Conservation (phyloP, 139 green algal genomes). For the Microglena sp. region DNA sequence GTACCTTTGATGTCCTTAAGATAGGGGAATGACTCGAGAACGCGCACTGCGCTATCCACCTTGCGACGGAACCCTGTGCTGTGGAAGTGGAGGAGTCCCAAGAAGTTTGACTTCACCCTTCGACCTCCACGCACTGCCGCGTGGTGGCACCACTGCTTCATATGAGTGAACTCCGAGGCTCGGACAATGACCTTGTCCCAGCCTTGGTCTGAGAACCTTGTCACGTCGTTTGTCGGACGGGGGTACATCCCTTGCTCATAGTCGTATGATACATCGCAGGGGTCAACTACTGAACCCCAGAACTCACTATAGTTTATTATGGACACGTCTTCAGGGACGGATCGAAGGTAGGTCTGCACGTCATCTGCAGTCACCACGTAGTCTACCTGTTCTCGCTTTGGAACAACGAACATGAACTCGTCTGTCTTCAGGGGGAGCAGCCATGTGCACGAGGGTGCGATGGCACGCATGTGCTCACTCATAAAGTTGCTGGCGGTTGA, state of each 20-base stretch:
- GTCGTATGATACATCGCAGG: background rate
- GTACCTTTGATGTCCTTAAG: no score
- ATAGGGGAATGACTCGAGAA: conserved; percentile 4
- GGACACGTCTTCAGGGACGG: background rate
- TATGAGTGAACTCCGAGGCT: background rate
- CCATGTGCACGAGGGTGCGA: background rate
- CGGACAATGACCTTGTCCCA: conserved; percentile 13
- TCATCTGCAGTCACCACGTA: background rate
- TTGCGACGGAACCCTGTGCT: background rate
- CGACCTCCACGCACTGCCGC: background rate
- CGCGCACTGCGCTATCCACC: background rate
- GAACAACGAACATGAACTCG: conserved; percentile 5
- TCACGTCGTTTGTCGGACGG: background rate
- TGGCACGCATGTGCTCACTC: background rate
- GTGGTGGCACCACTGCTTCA: conserved; percentile 10
- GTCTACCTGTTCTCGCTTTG: background rate
- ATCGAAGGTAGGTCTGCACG: background rate
- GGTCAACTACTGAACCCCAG: background rate
- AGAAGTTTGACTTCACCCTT: background rate
- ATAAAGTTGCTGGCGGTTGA: background rate
- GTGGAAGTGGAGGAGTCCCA: conserved; percentile 11
- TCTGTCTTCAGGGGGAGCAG: conserved; percentile 8
- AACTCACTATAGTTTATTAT: background rate
- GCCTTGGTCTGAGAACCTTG: conserved; percentile 3
- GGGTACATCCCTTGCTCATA: background rate